These are phyloP conservation scores for Monilinia vaccinii-corymbosi DNA, from an alignment of 2,329 filamentous ascomycete species.

Conservation along the genomic window DNA sequence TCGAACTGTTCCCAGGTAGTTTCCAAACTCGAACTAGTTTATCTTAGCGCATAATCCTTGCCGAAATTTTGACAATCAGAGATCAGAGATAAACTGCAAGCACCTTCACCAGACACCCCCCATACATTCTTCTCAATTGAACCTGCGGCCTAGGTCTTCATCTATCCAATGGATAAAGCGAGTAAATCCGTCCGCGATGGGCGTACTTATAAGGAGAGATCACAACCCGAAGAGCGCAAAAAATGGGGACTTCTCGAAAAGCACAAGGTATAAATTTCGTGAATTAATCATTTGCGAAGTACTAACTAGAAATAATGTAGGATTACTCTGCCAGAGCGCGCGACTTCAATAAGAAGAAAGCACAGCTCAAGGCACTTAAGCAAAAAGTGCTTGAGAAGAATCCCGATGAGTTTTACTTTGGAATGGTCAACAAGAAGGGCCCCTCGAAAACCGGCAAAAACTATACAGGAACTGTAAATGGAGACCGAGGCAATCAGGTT, in stretches of 20 bases:
- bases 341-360: slow-evolving; percentile 59
- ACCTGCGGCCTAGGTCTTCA: slow-evolving; percentile 37
- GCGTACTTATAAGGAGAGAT: slow-evolving; percentile 82
- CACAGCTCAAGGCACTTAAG: slow-evolving; percentile 47
- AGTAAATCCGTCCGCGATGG: slow-evolving; percentile 29
- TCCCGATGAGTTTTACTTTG: slow-evolving; percentile 66
- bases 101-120: neutral
- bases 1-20: slow-evolving; percentile 9
- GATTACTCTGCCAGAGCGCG: slow-evolving; percentile 57
- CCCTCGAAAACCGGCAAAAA: slow-evolving; percentile 42
- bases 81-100: neutral
- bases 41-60: neutral
- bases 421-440: slow-evolving; percentile 55
- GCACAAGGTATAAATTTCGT: slow-evolving; percentile 58
- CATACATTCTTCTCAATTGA: slow-evolving; percentile 48
- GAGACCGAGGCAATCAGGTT: slow-evolving; percentile 47
- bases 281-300: neutral
- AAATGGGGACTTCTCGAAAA: slow-evolving; percentile 93
- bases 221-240: slow-evolving; percentile 72
- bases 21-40: slow-evolving; percentile 5
- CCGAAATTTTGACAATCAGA: slow-evolving; percentile 2
- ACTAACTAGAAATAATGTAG: slow-evolving; percentile 27
- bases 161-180: slow-evolving; percentile 8
- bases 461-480: slow-evolving; percentile 47
- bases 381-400: slow-evolving; percentile 57